Base-by-base conservation (phyloP, 139 green algal genomes). In the Coccomyxa sp. region DNA sequence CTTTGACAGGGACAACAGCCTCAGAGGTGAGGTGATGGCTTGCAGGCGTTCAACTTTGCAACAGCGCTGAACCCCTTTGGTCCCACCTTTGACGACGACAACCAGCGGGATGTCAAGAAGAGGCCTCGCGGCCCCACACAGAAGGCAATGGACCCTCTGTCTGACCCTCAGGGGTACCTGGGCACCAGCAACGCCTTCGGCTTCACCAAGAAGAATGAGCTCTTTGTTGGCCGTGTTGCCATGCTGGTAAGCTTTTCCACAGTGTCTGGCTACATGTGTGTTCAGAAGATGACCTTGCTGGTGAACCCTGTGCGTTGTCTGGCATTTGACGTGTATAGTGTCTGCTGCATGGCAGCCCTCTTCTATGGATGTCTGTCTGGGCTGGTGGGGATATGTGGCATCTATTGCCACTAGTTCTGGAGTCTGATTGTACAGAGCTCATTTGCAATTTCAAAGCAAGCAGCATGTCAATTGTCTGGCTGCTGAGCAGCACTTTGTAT, bases 171-270 rank as follows among this genome's bases (percentile, higher is more conserved):
- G 39, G 73, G 10, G 27, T 54, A 39, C 38, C 39, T 75, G 27
- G 40, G 73, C 73, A 69, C 27, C 39, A 39, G 10, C 35, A 33
- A 70, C 6, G 41, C 14, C 8, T 81, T 89, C 73, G 86, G 86
- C 35, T 91, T 89, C 78, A 87, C 85, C 55, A 89, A 88, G 79
- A 73, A 83, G 74, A 91, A 91, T 68, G 82, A 88, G 82, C 82
- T 89, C 2, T 89, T 89, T 79, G 86, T 91, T 1, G 84, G 84
- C 7, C 79, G 86, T 54, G 76, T 91, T 31, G 87, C 87, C 54
- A 89, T 90, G 87, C 50, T 91, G 36, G 82, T 74, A 24, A 1
- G 70, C 70, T 54, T 14, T 2, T 44, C 4, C 70, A 22, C 50
- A 64, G 22, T 74, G 58, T 12, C 27, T 31, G 35, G 2, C 12